Evolutionary conservation across 2,329 filamentous ascomycete species (phyloP).

Genomic region (Onygena corvina): DNA sequence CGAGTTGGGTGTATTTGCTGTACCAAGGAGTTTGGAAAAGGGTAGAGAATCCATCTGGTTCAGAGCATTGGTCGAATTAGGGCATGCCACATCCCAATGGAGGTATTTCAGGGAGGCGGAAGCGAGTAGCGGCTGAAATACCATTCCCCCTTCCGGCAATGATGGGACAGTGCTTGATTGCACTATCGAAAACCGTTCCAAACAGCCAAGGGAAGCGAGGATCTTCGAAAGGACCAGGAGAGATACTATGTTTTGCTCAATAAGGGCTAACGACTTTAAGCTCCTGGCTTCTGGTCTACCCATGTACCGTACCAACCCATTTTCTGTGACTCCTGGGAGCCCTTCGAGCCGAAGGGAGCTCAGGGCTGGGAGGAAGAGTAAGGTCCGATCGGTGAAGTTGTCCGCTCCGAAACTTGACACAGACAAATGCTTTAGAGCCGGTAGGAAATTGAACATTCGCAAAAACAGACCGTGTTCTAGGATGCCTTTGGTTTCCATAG

Average conservation of each 20-base stretch:
- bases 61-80: conserved; percentile 27
- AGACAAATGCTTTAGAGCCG: conserved; percentile 42
- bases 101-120: conserved; percentile 41
- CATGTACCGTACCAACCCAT: conserved; percentile 42
- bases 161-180: conserved; percentile 40
- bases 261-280: conserved; percentile 39
- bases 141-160: conserved; percentile 31
- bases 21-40: conserved; percentile 26
- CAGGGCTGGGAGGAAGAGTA: conserved; percentile 43
- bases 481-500: conserved; percentile 32
- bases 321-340: conserved; percentile 44
- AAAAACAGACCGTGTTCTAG: conserved; percentile 46
- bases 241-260: conserved; percentile 43
- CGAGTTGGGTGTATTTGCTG: conserved; percentile 29
- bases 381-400: conserved; percentile 44
- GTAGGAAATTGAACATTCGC: conserved; percentile 42
- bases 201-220: conserved; percentile 34
- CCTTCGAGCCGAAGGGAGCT: conserved; percentile 45
- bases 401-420: conserved; percentile 43
- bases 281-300: conserved; percentile 35
- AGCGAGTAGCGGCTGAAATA: conserved; percentile 39
- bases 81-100: conserved; percentile 45
- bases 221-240: conserved; percentile 43
- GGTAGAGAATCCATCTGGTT: conserved; percentile 29
- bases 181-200: conserved; percentile 42